Evolutionary conservation across 305 asterid genomes (phyloP).

Genomic region (Fraxinus angustifolia): DNA sequence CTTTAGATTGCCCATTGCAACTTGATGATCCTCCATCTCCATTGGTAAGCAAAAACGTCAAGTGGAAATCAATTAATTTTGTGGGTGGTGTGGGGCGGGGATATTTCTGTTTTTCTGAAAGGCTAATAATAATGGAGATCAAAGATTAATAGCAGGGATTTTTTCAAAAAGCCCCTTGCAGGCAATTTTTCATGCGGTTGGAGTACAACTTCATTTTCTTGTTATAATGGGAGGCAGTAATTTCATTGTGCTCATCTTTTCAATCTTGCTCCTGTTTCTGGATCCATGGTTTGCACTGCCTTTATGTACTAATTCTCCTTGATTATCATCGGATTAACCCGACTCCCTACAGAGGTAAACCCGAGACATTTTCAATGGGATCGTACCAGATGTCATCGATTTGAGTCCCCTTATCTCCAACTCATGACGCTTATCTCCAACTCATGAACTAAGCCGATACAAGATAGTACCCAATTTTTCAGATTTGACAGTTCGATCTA

Average conservation of each 20-base stretch:
- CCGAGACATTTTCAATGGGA: neutral
- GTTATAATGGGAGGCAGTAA: constrained; percentile 39
- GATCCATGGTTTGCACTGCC: constrained; percentile 53
- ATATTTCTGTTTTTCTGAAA: neutral
- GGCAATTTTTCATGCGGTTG: constrained; percentile 4
- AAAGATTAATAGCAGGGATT: constrained; percentile 7
- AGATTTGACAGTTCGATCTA: too few species aligned
- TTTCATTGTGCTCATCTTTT: constrained; percentile 30
- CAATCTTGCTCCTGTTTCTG: constrained; percentile 52
- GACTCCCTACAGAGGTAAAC: neutral
- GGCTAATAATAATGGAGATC: constrained; percentile 11
- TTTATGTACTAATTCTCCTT: constrained; percentile 54
- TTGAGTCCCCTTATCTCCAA: too few species aligned
- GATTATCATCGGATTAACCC: neutral
- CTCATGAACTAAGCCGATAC: too few species aligned
- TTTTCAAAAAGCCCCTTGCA: neutral
- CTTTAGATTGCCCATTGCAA: constrained; percentile 29
- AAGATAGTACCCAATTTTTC: too few species aligned
- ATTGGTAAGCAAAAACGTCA: constrained; percentile 32
- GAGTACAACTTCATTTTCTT: neutral
- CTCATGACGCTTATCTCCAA: too few species aligned
- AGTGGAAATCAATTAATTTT: constrained; percentile 17
- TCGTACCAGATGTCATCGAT: neutral
- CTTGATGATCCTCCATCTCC: constrained; percentile 22
- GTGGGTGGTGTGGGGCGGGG: neutral